phyloP scores from a whole-genome alignment of 495 filamentous ascomycete species.

The Apiosordaria backusii region DNA sequence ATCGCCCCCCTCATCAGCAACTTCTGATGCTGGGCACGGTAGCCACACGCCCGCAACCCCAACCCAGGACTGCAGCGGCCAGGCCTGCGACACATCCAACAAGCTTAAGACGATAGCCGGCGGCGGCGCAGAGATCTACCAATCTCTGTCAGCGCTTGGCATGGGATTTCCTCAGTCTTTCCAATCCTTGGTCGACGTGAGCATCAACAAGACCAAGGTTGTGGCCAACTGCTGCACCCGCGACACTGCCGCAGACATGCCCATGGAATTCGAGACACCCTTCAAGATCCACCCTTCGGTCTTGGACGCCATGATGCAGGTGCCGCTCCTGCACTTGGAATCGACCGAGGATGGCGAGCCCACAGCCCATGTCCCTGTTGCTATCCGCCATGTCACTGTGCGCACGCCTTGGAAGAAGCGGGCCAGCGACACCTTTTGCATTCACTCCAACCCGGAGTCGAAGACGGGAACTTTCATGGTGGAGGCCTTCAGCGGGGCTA shows the following conservation, averaged over 20 bases:
- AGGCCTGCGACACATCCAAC: conserved; percentile 5
- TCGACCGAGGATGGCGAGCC: conserved; percentile 2
- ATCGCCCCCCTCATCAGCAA: conserved; percentile 16
- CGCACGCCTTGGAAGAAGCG: conserved; percentile 27
- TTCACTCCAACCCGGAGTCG: conserved; percentile 28
- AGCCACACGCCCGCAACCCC: conserved; percentile 16
- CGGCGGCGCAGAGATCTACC: conserved; percentile 18
- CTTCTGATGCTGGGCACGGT: conserved; percentile 18
- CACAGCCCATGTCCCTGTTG: conserved; percentile 27
- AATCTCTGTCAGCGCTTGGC: conserved; percentile 23
- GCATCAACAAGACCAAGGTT: conserved; percentile 28
- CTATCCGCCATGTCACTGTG: conserved; percentile 30
- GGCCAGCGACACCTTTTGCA: conserved; percentile 29
- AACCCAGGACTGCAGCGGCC: conserved; percentile 9
- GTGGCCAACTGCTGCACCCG: conserved; percentile 38
- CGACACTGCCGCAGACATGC: conserved; percentile 49
- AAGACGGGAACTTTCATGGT: conserved; percentile 28
- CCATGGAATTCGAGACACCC: conserved; percentile 40
- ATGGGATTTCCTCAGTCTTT: conserved; percentile 38
- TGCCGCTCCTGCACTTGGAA: conserved; percentile 29
- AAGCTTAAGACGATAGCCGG: conserved; percentile 11
- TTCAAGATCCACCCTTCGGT: conserved; percentile 46
- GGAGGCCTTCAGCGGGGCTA: conserved; percentile 30
- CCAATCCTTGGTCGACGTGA: conserved; percentile 37
- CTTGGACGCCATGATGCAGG: conserved; percentile 45